Base-by-base conservation (phyloP, 805 yeast genomes). In the Metschnikowia aberdeeniae region DNA sequence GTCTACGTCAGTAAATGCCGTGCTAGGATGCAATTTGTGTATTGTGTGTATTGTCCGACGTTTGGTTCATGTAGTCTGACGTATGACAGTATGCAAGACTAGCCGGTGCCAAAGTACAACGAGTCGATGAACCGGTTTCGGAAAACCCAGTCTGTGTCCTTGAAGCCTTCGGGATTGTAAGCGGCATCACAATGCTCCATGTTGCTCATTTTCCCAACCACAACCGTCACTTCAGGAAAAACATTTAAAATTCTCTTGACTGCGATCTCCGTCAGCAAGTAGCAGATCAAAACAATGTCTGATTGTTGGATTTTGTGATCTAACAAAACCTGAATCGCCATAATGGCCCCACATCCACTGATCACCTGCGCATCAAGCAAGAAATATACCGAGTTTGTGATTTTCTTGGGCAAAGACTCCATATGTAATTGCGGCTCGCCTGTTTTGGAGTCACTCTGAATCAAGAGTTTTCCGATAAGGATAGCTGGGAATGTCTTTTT, bases 381-480 rank as follows among this genome's bases (percentile, higher is more conserved):
- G 7, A 92, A 64, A 1, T 88, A 80, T 49, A 76, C 78, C 30
- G 68, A 62, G 34, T 58, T 49, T 1, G 40, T 33, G 0, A 46
- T 46, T 4, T 43, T 49, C 0, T 64, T 60, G 0, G 97, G 97
- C 32, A 92, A 64, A 20, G 80, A 76, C 52, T 85, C 84, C n/a
- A 83, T 80, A 62, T 90, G 97, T 48, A 93, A 72, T 59, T 85
- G 90, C 1, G 99, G 98, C 65, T 92, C 98, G 7, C 98, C 98
- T 0, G 98, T 90, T 19, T 72, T 66, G 0, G 93, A 73, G 62
- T 90, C 96, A 6, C 95, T 83, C 64, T 89, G 96, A 55, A 92
- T 89, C 38, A 92, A 69, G 20, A 92, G 62, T 58, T 90, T 87
- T 0, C 99, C 98, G 30, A 89, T 74, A 9, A 80, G 75, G 10